Evolutionary conservation across 805 yeast species (phyloP).

Genomic region (Hanseniaspora guilliermondii): DNA sequence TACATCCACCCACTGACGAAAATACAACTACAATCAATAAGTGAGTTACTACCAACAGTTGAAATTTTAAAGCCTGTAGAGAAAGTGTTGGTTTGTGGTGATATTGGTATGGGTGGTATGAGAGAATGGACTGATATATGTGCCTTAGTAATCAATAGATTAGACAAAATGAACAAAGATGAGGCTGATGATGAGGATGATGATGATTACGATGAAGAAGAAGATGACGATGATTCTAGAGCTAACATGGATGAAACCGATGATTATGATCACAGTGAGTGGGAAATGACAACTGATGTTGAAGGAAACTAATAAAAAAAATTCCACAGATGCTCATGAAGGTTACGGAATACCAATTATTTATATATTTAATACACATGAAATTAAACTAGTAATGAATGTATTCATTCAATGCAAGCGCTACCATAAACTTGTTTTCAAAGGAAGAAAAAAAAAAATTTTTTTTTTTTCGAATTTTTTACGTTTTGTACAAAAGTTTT

Average conservation of each 20-base stretch:
- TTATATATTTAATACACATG: too few relatives aligned
- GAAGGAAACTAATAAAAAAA: slow-evolving; percentile 8
- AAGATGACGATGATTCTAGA: slow-evolving; percentile 33
- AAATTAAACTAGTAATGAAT: too few relatives aligned
- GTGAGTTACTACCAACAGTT: slow-evolving; percentile 64
- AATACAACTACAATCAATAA: slow-evolving; percentile 48
- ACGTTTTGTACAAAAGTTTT: too few relatives aligned
- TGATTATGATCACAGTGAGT: slow-evolving; percentile 32
- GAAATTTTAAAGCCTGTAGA: slow-evolving; percentile 69
- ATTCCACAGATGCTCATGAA: neutral
- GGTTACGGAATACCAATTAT: neutral
- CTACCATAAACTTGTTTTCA: too few relatives aligned
- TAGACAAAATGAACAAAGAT: slow-evolving; percentile 23
- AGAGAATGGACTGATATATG: slow-evolving; percentile 77
- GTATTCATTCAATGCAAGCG: too few relatives aligned
- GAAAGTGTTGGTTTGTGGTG: slow-evolving; percentile 69
- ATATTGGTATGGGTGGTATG: slow-evolving; percentile 88
- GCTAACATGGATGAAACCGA: slow-evolving; percentile 33
- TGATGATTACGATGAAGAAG: slow-evolving; percentile 36
- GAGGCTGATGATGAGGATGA: slow-evolving; percentile 28
- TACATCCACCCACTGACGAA: slow-evolving; percentile 70
- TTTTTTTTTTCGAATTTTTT: too few relatives aligned
- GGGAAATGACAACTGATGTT: slow-evolving; percentile 23
- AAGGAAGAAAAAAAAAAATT: too few relatives aligned
- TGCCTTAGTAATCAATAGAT: slow-evolving; percentile 37